A percentile compares a stretch with the other conserved stretches of the same genome.
These are phyloP conservation scores for Eucalyptus curtisii DNA, from an alignment of 345 rosid genomes.

Conservation along the genomic window DNA sequence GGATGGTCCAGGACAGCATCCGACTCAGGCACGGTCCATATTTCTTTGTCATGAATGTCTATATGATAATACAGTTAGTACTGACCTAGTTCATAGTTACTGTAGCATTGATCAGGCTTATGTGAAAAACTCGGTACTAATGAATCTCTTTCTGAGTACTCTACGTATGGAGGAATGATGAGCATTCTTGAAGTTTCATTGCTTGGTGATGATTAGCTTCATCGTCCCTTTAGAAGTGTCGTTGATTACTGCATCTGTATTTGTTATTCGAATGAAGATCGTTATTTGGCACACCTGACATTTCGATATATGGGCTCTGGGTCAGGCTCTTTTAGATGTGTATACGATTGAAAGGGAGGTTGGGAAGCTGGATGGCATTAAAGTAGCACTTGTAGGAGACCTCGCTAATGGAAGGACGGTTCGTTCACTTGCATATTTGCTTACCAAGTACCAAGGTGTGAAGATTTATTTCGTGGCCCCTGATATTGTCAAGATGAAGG, in stretches of 20 bases:
- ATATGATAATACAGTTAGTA: not conserved
- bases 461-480: constrained; percentile 89
- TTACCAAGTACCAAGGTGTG: constrained; percentile 72
- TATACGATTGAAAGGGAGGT: constrained; percentile 86
- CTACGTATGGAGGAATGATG: not conserved
- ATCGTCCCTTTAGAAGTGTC: not conserved
- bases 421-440: constrained; percentile 87
- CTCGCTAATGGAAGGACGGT: constrained; percentile 97
- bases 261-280: not conserved
- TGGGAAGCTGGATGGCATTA: constrained; percentile 80
- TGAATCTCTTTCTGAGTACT: not conserved
- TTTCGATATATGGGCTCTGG: not conserved
- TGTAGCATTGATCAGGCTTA: not conserved
- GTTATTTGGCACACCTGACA: not conserved
- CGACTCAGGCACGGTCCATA: constrained; percentile 54
- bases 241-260: not conserved
- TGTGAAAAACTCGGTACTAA: not conserved
- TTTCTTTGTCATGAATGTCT: not conserved
- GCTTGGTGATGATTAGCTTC: not conserved
- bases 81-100: not conserved
- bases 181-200: not conserved
- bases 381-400: constrained; percentile 90
- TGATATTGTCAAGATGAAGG: constrained; percentile 95
- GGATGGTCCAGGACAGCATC: constrained; percentile 99
- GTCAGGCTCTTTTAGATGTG: constrained; percentile 83